These are phyloP conservation scores for Lumnitzera racemosa DNA, from an alignment of 345 rosid species.

Conservation along the genomic window DNA sequence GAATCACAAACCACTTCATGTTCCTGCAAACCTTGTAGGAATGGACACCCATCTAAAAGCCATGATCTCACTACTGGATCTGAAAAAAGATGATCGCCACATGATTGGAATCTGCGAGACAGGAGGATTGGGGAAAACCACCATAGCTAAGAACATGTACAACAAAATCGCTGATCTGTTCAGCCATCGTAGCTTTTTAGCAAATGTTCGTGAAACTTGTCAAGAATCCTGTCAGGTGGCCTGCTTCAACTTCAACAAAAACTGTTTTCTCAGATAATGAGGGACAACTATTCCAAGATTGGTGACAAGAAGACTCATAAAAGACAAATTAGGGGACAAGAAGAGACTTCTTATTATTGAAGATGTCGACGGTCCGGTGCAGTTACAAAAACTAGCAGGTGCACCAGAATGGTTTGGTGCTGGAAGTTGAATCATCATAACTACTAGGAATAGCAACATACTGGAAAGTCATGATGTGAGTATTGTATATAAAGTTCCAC, in stretches of 20 bases:
- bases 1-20: neutral
- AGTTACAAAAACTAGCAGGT: too few species aligned
- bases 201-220: slow-evolving; percentile 23
- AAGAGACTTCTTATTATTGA: too few species aligned
- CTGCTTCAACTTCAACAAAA: neutral
- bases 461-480: too few species aligned
- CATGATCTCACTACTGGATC: neutral
- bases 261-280: slow-evolving; percentile 2
- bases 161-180: slow-evolving; percentile 12
- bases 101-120: slow-evolving; percentile 1
- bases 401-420: too few species aligned
- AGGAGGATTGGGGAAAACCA: neutral
- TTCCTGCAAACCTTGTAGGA: slow-evolving; percentile 1
- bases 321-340: too few species aligned
- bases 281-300: neutral
- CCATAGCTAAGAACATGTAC: slow-evolving; percentile 18
- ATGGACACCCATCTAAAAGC: neutral
- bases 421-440: too few species aligned
- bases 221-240: neutral
- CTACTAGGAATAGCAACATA: too few species aligned
- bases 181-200: slow-evolving; percentile 18
- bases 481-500: too few species aligned
- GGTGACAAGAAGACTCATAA: too few species aligned
- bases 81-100: too few species aligned
- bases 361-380: too few species aligned